These are phyloP conservation scores for Teunomyces gatunensis DNA, from an alignment of 805 yeast genomes.

Conservation along the genomic window DNA sequence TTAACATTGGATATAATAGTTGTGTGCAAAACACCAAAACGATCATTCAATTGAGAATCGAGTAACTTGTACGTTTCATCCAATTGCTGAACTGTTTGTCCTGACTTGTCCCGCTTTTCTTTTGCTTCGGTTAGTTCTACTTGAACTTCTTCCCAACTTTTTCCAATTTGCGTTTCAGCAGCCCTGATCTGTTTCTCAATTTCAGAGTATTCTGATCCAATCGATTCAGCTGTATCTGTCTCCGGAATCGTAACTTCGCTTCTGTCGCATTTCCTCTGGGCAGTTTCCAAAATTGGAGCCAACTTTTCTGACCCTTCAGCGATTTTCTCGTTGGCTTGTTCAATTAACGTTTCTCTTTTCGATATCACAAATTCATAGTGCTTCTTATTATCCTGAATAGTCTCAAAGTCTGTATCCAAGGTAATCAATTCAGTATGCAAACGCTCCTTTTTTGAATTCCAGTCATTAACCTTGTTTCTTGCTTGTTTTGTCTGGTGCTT, in stretches of 20 bases:
- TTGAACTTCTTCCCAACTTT: slow-evolving; percentile 55
- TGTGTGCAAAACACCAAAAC: slow-evolving; percentile 33
- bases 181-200: slow-evolving; percentile 47
- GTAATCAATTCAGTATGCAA: slow-evolving; percentile 12
- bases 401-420: slow-evolving; percentile 14
- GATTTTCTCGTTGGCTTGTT: slow-evolving; percentile 8
- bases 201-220: slow-evolving; percentile 47
- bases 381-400: slow-evolving; percentile 9
- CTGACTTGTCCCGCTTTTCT: slow-evolving; percentile 41
- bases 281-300: slow-evolving; percentile 20
- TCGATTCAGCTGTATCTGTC: slow-evolving; percentile 44
- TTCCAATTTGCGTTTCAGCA: slow-evolving; percentile 54
- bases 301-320: slow-evolving; percentile 11
- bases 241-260: slow-evolving; percentile 43
- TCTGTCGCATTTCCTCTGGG: slow-evolving; percentile 44
- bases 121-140: slow-evolving; percentile 45
- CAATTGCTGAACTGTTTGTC: slow-evolving; percentile 36
- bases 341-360: slow-evolving; percentile 10
- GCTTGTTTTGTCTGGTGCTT: slow-evolving; percentile 11
- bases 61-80: slow-evolving; percentile 23
- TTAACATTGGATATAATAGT: slow-evolving; percentile 28
- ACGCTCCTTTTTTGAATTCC: slow-evolving; percentile 7
- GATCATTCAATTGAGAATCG: slow-evolving; percentile 27
- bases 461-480: slow-evolving; percentile 5
- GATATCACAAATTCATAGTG: slow-evolving; percentile 12